Evolutionary conservation across 345 rosid species (phyloP), one percentile per base, ranked within the genome.

Genomic region (Dovyalis caffra): DNA sequence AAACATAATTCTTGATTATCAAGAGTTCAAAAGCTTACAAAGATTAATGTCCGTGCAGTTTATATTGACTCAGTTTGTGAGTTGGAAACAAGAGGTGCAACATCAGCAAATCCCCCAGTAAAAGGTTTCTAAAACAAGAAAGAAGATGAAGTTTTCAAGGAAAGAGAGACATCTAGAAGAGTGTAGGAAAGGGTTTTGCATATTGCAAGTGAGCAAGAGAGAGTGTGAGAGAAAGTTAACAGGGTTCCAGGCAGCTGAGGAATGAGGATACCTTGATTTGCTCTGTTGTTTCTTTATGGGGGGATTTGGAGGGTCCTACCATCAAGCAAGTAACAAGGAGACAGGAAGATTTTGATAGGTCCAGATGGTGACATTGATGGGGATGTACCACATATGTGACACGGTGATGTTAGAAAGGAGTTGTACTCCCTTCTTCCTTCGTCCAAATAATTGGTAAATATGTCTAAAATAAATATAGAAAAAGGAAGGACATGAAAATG

Each of bases 161-260:
- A 15, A 26, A 16, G 34, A 23, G 68, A 40, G 40, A 49, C 49
- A 77, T 33, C 75, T 65, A 56, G 67, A 77, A 58, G 32, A 12
- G 23, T 40, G 62, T 9, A 40, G 53, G 31, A 5, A 64, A 28
- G 49, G 76, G 53, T 1, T 20, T n/a, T 34, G 10, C 6, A 32
- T 5, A 14, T 8, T 20, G 43, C 11, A 28, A 29, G 53, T 26
- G 21, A 16, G 32, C 29, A 40, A 31, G 28, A 8, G n/a, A n/a
- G n/a, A n/a, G n/a, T n/a, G n/a, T n/a, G n/a, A n/a, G n/a, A n/a
- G n/a, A n/a, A n/a, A n/a, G n/a, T n/a, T n/a, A n/a, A n/a, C n/a
- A n/a, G n/a, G n/a, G n/a, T 63, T 37, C 29, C 32, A 60, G n/a
- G 56, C 56, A 49, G 56, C n/a, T n/a, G n/a, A n/a, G n/a, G n/a